Evolutionary conservation across 2,329 filamentous ascomycete species (phyloP).

Genomic region (Dactylonectria macrodidyma): DNA sequence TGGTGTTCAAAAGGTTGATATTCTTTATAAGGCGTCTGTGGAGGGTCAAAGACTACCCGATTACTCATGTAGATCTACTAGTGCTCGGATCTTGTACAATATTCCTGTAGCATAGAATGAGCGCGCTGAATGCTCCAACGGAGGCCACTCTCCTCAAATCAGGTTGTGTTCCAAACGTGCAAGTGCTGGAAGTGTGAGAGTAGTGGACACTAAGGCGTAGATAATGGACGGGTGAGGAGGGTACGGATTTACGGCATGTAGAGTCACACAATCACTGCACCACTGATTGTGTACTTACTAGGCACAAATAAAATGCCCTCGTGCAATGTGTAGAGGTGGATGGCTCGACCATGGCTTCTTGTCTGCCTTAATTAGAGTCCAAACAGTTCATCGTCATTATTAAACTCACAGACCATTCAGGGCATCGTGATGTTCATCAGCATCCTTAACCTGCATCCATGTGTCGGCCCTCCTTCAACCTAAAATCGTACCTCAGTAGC

Average conservation of each 20-base stretch:
- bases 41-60: conserved; percentile 41
- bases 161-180: conserved; percentile 37
- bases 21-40: conserved; percentile 51
- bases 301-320: conserved; percentile 22
- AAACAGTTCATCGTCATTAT: conserved; percentile 47
- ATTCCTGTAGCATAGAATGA: conserved; percentile 50
- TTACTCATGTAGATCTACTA: conserved; percentile 48
- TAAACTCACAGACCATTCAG: conserved; percentile 52
- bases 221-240: neutral
- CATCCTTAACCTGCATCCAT: conserved; percentile 28
- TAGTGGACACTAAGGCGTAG: neutral
- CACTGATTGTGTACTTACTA: conserved; percentile 38
- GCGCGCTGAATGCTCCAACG: conserved; percentile 46
- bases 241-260: conserved; percentile 20
- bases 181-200: neutral
- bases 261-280: conserved; percentile 10
- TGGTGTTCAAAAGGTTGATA: conserved; percentile 56
- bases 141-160: conserved; percentile 56
- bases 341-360: conserved; percentile 36
- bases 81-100: conserved; percentile 51
- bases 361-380: conserved; percentile 51
- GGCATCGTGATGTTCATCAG: conserved; percentile 28
- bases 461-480: conserved; percentile 20
- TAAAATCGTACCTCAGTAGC: conserved; percentile 2
- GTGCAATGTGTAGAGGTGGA: conserved; percentile 20